phyloP scores from a whole-genome alignment of 768 basidiomycete species.

The Cubamyces sp. region DNA sequence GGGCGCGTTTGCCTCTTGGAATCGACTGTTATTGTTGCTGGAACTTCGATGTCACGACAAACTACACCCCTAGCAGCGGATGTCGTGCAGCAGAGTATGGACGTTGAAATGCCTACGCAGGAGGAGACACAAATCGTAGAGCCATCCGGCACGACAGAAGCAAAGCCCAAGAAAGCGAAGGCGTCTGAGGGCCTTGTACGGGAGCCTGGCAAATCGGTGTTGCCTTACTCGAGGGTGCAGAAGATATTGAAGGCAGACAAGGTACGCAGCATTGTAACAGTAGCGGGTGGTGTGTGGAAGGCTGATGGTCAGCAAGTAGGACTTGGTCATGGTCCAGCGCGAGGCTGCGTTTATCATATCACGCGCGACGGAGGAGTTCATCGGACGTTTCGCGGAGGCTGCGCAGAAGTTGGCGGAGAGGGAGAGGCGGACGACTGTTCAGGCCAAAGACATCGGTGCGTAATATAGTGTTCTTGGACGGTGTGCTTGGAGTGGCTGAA shows the following conservation, averaged over 20 bases:
- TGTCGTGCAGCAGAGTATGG: not conserved
- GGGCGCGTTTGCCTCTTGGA: not conserved
- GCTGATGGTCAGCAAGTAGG: conserved; percentile 44
- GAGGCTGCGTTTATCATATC: conserved; percentile 83
- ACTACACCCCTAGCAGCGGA: not conserved
- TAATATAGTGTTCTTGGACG: conserved; percentile 14
- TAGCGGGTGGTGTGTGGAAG: not conserved
- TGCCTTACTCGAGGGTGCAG: conserved; percentile 81
- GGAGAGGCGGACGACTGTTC: conserved; percentile 76
- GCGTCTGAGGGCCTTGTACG: conserved; percentile 28
- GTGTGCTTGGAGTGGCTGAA: not conserved
- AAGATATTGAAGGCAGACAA: conserved; percentile 87
- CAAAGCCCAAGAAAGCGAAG: conserved; percentile 24
- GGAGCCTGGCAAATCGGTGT: conserved; percentile 67
- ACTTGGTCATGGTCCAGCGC: conserved; percentile 72
- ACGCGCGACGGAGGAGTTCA: conserved; percentile 87
- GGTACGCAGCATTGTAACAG: conserved; percentile 40
- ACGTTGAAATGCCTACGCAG: not conserved
- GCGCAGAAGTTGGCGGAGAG: conserved; percentile 69
- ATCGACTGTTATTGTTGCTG: not conserved
- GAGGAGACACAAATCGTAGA: not conserved
- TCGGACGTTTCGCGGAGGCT: conserved; percentile 72
- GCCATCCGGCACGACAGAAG: not conserved
- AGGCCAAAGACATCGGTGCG: conserved; percentile 80
- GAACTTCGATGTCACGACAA: not conserved